Conservation (phyloP, 106 monocot genomes). For the Dendrobium nobile region DNA sequence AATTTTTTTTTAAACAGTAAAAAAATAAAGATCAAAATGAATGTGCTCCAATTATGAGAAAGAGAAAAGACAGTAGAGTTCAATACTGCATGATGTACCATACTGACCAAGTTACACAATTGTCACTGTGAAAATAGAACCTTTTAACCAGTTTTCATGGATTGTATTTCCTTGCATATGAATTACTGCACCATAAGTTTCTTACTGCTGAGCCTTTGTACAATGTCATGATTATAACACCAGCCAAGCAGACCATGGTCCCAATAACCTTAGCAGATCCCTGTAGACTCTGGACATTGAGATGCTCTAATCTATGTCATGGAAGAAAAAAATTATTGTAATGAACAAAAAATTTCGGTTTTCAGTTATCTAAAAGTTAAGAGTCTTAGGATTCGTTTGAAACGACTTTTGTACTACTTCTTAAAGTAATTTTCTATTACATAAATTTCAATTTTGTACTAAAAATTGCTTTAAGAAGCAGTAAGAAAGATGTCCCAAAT, state of each 20-base stretch:
- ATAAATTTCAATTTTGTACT: no score
- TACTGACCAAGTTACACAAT: conserved; percentile 68
- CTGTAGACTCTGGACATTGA: conserved; percentile 35
- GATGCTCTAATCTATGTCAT: conserved; percentile 41
- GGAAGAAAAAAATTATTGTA: background rate
- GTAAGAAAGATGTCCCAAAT: no score
- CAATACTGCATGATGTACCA: conserved; percentile 85
- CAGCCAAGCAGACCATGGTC: conserved; percentile 57
- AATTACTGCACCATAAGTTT: conserved; percentile 40
- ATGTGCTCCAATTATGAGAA: no score
- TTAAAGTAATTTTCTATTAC: no score
- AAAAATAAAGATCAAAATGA: no score
- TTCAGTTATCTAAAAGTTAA: no score
- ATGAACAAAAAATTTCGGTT: no score
- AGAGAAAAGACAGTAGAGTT: background rate
- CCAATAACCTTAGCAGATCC: conserved; percentile 64
- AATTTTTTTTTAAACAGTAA: no score
- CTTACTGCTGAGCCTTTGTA: conserved; percentile 58
- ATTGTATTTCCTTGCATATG: conserved; percentile 40
- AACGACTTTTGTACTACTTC: no score
- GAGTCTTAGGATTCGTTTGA: no score
- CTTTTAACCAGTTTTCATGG: conserved; percentile 69
- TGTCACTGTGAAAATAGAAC: conserved; percentile 51
- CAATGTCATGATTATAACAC: conserved; percentile 75
- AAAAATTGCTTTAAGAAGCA: no score